Conservation (phyloP, 2,329 filamentous ascomycete genomes). For the Xylariomycetidae sp. region DNA sequence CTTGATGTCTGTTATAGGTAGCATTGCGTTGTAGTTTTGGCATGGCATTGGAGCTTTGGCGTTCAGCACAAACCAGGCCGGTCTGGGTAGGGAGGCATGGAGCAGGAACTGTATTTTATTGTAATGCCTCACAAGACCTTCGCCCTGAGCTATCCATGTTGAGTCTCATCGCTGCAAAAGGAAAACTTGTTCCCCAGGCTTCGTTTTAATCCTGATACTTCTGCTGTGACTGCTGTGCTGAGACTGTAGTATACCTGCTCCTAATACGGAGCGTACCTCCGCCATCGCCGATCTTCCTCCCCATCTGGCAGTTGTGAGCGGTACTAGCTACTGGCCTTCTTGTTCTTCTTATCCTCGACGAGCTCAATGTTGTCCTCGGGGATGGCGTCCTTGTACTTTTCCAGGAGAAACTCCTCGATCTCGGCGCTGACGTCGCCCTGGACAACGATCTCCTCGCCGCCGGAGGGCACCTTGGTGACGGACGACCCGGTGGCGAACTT, state of each 20-base stretch:
- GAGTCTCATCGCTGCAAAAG: too few species aligned
- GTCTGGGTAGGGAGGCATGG: too few species aligned
- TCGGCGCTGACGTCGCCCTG: slow-evolving; percentile 96
- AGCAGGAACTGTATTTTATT: too few species aligned
- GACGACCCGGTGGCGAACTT: slow-evolving; percentile 94
- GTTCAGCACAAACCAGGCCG: too few species aligned
- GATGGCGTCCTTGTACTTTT: slow-evolving; percentile 84
- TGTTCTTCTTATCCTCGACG: slow-evolving; percentile 95
- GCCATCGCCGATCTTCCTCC: background rate
- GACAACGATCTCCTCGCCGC: slow-evolving; percentile 93
- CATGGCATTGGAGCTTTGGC: too few species aligned
- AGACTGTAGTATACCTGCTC: background rate
- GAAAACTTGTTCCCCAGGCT: slow-evolving; percentile 8
- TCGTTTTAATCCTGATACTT: slow-evolving; percentile 8
- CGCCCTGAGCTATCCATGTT: too few species aligned
- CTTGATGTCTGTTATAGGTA: too few species aligned
- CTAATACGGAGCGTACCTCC: background rate
- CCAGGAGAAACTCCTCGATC: slow-evolving; percentile 81
- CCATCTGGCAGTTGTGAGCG: slow-evolving; percentile 13
- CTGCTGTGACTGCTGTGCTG: slow-evolving; percentile 7
- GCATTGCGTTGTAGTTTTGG: too few species aligned
- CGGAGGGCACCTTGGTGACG: slow-evolving; percentile 81
- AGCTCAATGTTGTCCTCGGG: slow-evolving; percentile 93
- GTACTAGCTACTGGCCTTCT: too few species aligned
- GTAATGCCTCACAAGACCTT: too few species aligned